These are phyloP conservation scores for Withania somnifera DNA, from an alignment of 305 asterid species.

Conservation along the genomic window DNA sequence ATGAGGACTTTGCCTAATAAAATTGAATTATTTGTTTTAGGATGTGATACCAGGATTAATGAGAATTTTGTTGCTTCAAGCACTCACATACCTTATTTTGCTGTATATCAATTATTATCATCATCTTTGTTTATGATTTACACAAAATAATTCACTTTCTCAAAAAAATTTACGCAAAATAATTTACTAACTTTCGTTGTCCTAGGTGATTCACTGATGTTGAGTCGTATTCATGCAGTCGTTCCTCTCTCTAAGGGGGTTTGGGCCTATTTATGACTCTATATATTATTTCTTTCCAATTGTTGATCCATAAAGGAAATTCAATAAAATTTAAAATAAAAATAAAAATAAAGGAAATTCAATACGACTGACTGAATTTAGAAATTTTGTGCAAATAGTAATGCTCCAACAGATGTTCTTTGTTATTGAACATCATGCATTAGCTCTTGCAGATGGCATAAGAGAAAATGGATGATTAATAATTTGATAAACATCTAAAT, in stretches of 20 bases:
- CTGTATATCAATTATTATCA: not conserved
- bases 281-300: not conserved
- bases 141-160: no score
- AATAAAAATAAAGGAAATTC: no score
- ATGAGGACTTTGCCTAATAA: not conserved
- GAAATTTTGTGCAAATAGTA: not conserved
- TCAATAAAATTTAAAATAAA: no score
- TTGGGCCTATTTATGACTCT: not conserved
- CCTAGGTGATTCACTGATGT: not conserved
- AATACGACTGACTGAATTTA: not conserved
- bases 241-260: not conserved
- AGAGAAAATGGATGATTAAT: not conserved
- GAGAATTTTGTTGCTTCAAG: not conserved
- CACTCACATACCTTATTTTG: not conserved
- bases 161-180: no score
- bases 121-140: not conserved
- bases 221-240: not conserved
- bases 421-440: not conserved
- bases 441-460: not conserved
- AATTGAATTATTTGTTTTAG: not conserved
- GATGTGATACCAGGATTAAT: not conserved
- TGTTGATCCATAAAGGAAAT: not conserved
- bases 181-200: not conserved
- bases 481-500: not conserved
- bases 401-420: not conserved